Percentiles rank a stretch among this genome's conserved stretches.
Conservation (phyloP, 1,139 yeast species). For the Diutina sp. region DNA sequence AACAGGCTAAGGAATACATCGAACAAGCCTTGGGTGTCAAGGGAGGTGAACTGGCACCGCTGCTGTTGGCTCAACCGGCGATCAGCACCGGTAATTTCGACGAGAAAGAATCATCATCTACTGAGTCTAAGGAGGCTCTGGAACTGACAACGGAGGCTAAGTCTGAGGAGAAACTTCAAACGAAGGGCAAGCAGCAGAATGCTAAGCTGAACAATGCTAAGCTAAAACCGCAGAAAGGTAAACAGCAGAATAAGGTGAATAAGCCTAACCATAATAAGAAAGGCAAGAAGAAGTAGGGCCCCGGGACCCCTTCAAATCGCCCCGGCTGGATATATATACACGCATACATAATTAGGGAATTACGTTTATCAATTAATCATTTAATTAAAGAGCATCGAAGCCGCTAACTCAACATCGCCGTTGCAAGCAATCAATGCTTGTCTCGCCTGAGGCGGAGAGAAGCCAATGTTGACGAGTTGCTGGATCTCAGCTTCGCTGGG, state of each 20-base stretch:
- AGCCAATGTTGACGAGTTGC: slow-evolving; percentile 58
- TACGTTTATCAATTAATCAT: background rate
- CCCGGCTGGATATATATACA: background rate
- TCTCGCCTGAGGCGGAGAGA: slow-evolving; percentile 48
- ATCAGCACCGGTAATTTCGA: background rate
- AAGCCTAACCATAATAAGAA: background rate
- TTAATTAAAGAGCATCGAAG: slow-evolving; percentile 50
- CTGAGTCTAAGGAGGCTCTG: background rate
- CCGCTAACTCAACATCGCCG: slow-evolving; percentile 81
- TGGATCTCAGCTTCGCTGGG: slow-evolving; percentile 35
- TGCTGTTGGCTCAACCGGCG: background rate
- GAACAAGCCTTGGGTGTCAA: background rate
- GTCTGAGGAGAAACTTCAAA: background rate
- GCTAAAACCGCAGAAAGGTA: background rate
- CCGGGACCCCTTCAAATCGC: background rate
- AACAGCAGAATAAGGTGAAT: background rate
- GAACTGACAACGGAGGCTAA: background rate
- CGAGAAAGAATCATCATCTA: background rate
- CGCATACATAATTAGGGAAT: background rate
- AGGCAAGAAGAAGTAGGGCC: background rate
- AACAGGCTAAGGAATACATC: background rate
- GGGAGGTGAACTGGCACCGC: background rate
- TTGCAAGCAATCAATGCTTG: slow-evolving; percentile 51
- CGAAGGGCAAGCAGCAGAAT: background rate
- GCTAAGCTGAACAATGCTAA: background rate